Conservation (phyloP, 805 yeast genomes). For the Metschnikowia dekortorum region DNA sequence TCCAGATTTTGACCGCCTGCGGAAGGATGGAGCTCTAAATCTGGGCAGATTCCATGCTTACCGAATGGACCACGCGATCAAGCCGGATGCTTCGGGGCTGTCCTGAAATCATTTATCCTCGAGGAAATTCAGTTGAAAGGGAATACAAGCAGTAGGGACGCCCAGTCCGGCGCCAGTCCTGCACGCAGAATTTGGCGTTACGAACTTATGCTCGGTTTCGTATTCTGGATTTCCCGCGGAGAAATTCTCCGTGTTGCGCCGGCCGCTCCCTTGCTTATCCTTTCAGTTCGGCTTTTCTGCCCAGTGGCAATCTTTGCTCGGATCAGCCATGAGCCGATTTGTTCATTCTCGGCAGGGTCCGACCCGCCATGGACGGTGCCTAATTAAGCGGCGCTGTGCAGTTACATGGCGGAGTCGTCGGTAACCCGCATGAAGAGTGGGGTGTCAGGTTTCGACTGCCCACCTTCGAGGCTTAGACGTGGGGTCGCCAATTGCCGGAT, state of each 20-base stretch:
- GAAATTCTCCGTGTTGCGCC: conserved; percentile 51
- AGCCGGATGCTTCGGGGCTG: conserved; percentile 43
- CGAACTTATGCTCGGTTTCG: conserved; percentile 47
- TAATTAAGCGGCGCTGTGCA: too few species aligned
- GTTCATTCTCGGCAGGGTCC: background rate
- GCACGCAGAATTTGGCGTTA: conserved; percentile 45
- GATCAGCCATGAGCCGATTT: conserved; percentile 28
- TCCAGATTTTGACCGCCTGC: conserved; percentile 57
- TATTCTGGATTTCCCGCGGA: conserved; percentile 54
- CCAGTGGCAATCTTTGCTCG: conserved; percentile 43
- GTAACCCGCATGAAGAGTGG: too few species aligned
- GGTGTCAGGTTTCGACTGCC: too few species aligned
- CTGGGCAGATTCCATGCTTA: conserved; percentile 43
- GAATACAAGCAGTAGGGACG: conserved; percentile 43
- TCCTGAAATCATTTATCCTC: conserved; percentile 38
- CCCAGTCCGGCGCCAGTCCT: conserved; percentile 22
- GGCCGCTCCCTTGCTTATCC: too few species aligned
- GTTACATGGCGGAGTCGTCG: too few species aligned
- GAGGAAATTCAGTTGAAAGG: conserved; percentile 50
- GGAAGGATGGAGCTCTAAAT: conserved; percentile 45
- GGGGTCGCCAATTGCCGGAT: too few species aligned
- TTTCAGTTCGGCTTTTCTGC: too few species aligned
- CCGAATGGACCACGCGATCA: conserved; percentile 41
- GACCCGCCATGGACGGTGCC: background rate
- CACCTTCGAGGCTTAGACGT: too few species aligned